These are phyloP conservation scores for Tricholoma saponaceum DNA, from an alignment of 768 basidiomycete genomes.

Conservation along the genomic window DNA sequence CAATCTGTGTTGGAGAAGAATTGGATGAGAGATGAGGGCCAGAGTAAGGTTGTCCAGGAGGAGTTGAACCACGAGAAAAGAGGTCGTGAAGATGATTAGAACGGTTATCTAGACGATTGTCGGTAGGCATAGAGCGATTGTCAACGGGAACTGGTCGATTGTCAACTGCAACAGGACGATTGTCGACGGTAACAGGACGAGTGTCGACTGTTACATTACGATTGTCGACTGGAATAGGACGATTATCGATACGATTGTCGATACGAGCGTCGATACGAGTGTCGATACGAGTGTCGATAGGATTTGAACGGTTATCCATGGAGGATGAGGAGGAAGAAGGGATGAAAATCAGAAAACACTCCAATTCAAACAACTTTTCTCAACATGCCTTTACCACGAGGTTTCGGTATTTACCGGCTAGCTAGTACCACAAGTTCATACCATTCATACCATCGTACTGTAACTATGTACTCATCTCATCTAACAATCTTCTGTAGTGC, in stretches of 20 bases:
- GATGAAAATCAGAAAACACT: neutral
- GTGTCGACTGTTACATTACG: too few species aligned
- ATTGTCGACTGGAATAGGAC: neutral
- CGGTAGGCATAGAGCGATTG: conserved; percentile 10
- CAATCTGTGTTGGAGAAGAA: conserved; percentile 57
- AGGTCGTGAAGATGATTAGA: conserved; percentile 41
- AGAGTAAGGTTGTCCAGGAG: conserved; percentile 33
- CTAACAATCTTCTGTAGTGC: conserved; percentile 74
- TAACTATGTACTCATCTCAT: conserved; percentile 51
- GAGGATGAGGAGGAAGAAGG: conserved; percentile 1
- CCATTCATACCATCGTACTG: too few species aligned
- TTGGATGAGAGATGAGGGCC: conserved; percentile 34
- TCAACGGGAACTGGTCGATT: conserved; percentile 5
- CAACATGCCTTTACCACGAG: conserved; percentile 46
- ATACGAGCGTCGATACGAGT: neutral
- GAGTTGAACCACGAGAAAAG: conserved; percentile 53
- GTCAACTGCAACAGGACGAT: neutral
- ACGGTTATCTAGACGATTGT: conserved; percentile 37
- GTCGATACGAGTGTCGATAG: neutral
- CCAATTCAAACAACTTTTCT: conserved; percentile 16
- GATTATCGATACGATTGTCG: neutral
- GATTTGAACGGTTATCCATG: neutral
- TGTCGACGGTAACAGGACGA: too few species aligned
- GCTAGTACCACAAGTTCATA: neutral
- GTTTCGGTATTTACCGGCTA: conserved; percentile 30